Base-by-base conservation (phyloP, 805 yeast genomes). In the Candida nitratophila region DNA sequence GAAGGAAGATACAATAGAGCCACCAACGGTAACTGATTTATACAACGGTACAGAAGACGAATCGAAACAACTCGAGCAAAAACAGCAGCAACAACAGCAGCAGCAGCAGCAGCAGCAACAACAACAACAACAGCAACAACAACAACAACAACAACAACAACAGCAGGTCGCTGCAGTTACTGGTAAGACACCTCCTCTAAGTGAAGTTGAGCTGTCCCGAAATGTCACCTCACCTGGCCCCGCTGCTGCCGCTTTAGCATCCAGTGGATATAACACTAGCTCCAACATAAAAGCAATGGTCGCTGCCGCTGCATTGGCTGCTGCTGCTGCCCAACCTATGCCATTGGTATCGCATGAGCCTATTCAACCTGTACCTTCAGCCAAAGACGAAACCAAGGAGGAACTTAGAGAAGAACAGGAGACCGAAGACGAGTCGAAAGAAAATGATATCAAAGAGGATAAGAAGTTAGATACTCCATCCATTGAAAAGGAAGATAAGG, bases 291-390 rank as follows among this genome's bases (percentile, higher is more conserved):
- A 79, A 52, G 87, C 86, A 0, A 71, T 74, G 52, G 83, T 84
- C 9, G 93, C 91, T 0, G 93, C 93, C 1, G 91, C 90, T 9
- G 91, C 91, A 0, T 66, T 85, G 41, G 88, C 89, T 3, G 87
- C 86, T 0, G 93, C 91, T 0, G 90, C 90, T 2, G 86, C 81
- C 14, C 73, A 79, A 14, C 93, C 93, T 1, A 57, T 85, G 31
- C 89, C 89, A 3, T 55, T 73, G 16, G 43, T 56, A 37, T 37
- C 50, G n/a, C 20, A 20, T 24, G 45, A 40, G 7, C 16, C 24
- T 29, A 26, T 21, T 10, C 20, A 35, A 44, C 4, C 4, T 19
- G 26, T 19, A 19, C 20, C 36, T 4, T 8, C 36, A 17, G 14
- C 37, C 15, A 24, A 22, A 17, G 10, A 16, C 15, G n/a, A 20